Evolutionary conservation across 2,329 filamentous ascomycete species (phyloP).

Genomic region (Helotiales sp.): DNA sequence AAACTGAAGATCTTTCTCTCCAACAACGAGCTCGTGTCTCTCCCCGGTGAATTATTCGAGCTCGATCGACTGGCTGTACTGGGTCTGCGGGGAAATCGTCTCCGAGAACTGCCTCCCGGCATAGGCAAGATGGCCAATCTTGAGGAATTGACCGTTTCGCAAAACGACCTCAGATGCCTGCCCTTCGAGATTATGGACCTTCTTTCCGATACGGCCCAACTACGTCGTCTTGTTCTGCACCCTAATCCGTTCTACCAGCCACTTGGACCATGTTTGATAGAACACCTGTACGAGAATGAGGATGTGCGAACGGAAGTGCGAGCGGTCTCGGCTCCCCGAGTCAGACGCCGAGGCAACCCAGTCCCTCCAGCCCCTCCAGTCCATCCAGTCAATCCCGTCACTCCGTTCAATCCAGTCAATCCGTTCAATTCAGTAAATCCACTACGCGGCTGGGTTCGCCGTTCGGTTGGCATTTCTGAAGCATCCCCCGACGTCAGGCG

Average conservation of each 20-base stretch:
- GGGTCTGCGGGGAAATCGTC: conserved; percentile 63
- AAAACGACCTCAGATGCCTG: conserved; percentile 60
- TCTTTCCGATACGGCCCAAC: conserved; percentile 44
- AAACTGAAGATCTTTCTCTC: conserved; percentile 61
- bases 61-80: conserved; percentile 63
- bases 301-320: too few relatives aligned
- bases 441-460: too few relatives aligned
- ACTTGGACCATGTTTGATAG: conserved; percentile 14
- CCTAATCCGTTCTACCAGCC: conserved; percentile 63
- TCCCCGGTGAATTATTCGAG: conserved; percentile 62
- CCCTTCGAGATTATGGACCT: conserved; percentile 64
- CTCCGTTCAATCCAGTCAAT: background rate
- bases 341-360: too few relatives aligned
- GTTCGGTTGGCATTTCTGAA: background rate
- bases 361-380: too few relatives aligned
- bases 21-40: conserved; percentile 54
- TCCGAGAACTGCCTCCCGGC: conserved; percentile 59
- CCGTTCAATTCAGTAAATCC: too few relatives aligned
- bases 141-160: conserved; percentile 62
- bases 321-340: too few relatives aligned
- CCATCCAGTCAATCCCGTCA: background rate
- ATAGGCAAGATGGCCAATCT: conserved; percentile 60
- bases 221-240: conserved; percentile 55
- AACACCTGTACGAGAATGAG: too few relatives aligned
- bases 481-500: conserved; percentile 2